Evolutionary conservation across 306 rosid genomes (phyloP), one percentile per base, ranked within the genome.

Genomic region (Fragaria vesca): DNA sequence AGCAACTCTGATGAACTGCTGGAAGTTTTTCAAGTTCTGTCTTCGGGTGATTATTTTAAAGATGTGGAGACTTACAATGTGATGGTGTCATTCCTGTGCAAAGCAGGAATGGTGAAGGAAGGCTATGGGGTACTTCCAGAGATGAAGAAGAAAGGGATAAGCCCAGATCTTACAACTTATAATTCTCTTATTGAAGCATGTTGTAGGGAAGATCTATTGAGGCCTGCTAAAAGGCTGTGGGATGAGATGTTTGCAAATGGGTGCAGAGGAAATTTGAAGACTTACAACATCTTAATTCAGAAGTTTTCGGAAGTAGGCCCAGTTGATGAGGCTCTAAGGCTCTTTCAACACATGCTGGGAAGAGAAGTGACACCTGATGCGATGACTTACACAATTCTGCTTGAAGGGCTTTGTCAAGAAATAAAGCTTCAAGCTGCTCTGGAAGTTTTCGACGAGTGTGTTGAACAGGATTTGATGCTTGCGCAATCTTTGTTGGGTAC

Each of bases 241-340:
- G 97, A 95, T 84, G 97, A 95, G 88, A 95, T 95, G 98, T 95
- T 95, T 85, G 78, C 96, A 5, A 77, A 81, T 74, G 92, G 92
- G 24, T 89, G 90, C 85, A 80, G 77, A 42, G 97, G 97, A 71
- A 91, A 92, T 80, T 86, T 95, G 80, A 81, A 81, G 82, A 92
- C 98, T 8, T 95, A 95, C 83, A 95, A 86, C 78, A 87, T 86
- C 83, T 88, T 95, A 1, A 87, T 92, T 20, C 58, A 15, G 2
- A 95, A 95, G 66, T 86, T 95, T 65, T 88, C 90, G 15, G 88
- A 92, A 75, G 89, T 85, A 26, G 92, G 96, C 40, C 89, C 85
- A 78, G 66, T 80, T 34, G 91, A 92, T 79, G 97, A 95, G 88
- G 97, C 97, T 83, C 85, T 48, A 32, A 83, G 83, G 87, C 90